Evolutionary conservation across 2,329 filamentous ascomycete genomes (phyloP).

Genomic region (Fusarium tupiense): DNA sequence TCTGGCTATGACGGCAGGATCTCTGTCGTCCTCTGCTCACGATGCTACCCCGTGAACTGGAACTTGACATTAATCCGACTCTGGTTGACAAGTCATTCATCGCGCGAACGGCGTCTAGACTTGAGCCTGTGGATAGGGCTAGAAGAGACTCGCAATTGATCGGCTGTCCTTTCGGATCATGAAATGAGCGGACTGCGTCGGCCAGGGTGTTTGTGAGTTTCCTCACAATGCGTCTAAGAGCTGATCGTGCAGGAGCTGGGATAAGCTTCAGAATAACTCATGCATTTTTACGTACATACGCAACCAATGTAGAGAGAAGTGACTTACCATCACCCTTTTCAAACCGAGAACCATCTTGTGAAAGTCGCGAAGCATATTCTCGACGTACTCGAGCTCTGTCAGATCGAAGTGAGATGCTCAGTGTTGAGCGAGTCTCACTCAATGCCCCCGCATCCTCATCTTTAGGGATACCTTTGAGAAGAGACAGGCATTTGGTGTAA

Average conservation of each 20-base stretch:
- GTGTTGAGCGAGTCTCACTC: slow-evolving; percentile 36
- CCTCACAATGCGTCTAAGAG: slow-evolving; percentile 54
- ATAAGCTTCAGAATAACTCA: slow-evolving; percentile 20
- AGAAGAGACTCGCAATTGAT: slow-evolving; percentile 59
- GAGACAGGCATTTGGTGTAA: slow-evolving; percentile 57
- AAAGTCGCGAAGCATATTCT: slow-evolving; percentile 55
- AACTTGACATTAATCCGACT: slow-evolving; percentile 33
- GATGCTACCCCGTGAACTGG: slow-evolving; percentile 25
- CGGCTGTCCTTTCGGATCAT: slow-evolving; percentile 44
- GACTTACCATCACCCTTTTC: slow-evolving; percentile 60
- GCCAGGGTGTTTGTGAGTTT: slow-evolving; percentile 55
- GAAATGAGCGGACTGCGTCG: slow-evolving; percentile 49
- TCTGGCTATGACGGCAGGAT: slow-evolving; percentile 18
- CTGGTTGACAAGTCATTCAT: slow-evolving; percentile 58
- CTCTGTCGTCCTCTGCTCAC: slow-evolving; percentile 33
- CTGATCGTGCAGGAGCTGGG: slow-evolving; percentile 51
- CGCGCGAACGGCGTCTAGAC: slow-evolving; percentile 58
- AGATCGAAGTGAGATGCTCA: slow-evolving; percentile 51
- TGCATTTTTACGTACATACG: slow-evolving; percentile 5
- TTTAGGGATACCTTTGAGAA: slow-evolving; percentile 51
- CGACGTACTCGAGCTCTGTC: slow-evolving; percentile 54
- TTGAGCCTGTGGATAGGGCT: slow-evolving; percentile 58
- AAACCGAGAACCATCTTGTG: slow-evolving; percentile 53
- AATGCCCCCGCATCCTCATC: slow-evolving; percentile 33
- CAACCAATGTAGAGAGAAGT: not conserved